Evolutionary conservation across 345 rosid species (phyloP).

Genomic region (Carallia pectinifolia): DNA sequence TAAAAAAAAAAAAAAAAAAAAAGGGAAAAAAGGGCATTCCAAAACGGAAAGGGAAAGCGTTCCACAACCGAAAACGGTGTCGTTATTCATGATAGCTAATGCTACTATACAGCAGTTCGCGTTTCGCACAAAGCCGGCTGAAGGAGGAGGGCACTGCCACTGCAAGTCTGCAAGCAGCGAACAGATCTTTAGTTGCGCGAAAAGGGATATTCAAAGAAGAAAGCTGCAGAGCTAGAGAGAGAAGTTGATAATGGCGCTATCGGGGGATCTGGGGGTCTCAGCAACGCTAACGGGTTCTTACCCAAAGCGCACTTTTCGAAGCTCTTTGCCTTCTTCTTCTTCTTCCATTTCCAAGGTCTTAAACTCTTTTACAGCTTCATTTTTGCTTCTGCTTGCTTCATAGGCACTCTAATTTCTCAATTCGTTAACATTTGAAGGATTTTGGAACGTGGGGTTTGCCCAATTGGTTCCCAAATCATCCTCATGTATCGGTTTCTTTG

Average conservation of each 20-base stretch:
- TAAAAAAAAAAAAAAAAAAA: no score
- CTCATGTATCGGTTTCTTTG: neutral
- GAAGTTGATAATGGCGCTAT: constrained; percentile 45
- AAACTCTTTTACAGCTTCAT: neutral
- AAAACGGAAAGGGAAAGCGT: no score
- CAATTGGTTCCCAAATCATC: neutral
- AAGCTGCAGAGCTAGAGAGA: neutral
- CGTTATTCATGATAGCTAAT: no score
- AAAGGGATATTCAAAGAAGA: neutral
- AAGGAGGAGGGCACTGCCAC: no score
- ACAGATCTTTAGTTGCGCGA: neutral
- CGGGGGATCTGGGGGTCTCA: constrained; percentile 67
- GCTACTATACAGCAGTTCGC: no score
- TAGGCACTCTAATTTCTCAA: neutral
- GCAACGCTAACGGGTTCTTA: constrained; percentile 57
- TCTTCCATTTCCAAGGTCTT: constrained; percentile 54
- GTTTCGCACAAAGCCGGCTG: no score
- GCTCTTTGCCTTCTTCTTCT: constrained; percentile 41
- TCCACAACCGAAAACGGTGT: no score
- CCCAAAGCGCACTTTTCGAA: constrained; percentile 43
- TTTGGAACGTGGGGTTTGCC: neutral
- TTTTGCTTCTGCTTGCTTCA: neutral
- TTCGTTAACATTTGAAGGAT: neutral
- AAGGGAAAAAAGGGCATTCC: no score
- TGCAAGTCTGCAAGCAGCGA: neutral